Base-by-base conservation (phyloP, 2,329 filamentous ascomycete species). In the Pyrenochaeta sp. region DNA sequence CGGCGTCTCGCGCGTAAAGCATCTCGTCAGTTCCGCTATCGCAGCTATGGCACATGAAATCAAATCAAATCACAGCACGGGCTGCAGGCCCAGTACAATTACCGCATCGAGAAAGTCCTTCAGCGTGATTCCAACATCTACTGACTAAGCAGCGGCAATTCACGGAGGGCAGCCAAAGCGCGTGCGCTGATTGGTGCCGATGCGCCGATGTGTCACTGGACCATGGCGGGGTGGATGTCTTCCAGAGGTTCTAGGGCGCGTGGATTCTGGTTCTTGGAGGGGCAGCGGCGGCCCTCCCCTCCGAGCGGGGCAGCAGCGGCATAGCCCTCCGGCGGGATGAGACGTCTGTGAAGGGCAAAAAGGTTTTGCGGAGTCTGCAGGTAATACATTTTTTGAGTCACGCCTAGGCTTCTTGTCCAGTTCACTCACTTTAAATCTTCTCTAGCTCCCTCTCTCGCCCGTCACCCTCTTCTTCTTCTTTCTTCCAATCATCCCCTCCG, bases 121-220 rank as follows among this genome's bases (percentile, higher is more conserved):
- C 26, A 40, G 27, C 15, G 23, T 32, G 38, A 48, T 40, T 46
- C 44, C 29, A 23, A 21, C n/a, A 38, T 47, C 45, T 35, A 48
- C 47, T 53, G 40, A 55, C 53, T 55, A 54, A 55, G 26, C 31
- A n/a, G 45, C 59, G 60, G 60, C 48, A 61, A 61, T 64, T 57
- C 53, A 54, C 60, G 60, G 58, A 31, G 32, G 18, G 23, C 24
- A 18, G 15, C 23, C 27, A 34, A 28, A 34, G 24, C 17, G 26
- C 26, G 34, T 35, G 35, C 32, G 38, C 40, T 56, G 49, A 57
- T 59, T 58, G 51, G 59, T 26, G 41, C 28, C 31, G 31, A 37
- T 4, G 13, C 28, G 52, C 54, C 24, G 38, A 46, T 61, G 49
- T 61, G 59, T 62, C 59, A 53, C 55, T 56, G 50, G 52, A 48